These are phyloP conservation scores for Yamadazyma pseudoaaseri DNA, from an alignment of 1,139 yeast species.

Conservation along the genomic window DNA sequence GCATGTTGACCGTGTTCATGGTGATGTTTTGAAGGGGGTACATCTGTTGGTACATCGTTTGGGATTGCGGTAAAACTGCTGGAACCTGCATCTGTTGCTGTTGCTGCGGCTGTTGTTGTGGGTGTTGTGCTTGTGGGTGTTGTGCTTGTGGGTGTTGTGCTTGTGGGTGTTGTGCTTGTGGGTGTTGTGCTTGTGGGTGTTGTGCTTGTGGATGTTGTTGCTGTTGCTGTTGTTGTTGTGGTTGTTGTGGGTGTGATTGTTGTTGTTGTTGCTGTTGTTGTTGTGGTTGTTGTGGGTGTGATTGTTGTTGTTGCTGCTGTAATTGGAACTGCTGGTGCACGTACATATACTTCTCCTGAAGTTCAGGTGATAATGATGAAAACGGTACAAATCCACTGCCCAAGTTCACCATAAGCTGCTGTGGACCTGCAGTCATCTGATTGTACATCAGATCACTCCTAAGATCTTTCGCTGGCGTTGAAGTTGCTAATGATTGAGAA, in stretches of 20 bases:
- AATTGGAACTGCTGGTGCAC: slow-evolving; percentile 16
- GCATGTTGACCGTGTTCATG: slow-evolving; percentile 10
- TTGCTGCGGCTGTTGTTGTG: too few relatives aligned
- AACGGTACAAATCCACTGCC: slow-evolving; percentile 21
- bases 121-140: too few relatives aligned
- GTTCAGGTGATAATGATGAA: slow-evolving; percentile 17
- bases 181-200: too few relatives aligned
- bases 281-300: slow-evolving; percentile 10
- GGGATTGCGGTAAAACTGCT: slow-evolving; percentile 4
- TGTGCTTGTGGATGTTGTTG: slow-evolving; percentile 10
- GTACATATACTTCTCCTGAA: slow-evolving; percentile 20
- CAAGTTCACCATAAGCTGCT: slow-evolving; percentile 22
- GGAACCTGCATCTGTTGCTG: slow-evolving; percentile 13
- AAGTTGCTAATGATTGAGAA: slow-evolving; percentile 14
- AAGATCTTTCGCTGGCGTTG: slow-evolving; percentile 16
- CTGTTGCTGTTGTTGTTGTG: slow-evolving; percentile 10
- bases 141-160: too few relatives aligned
- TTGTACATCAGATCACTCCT: slow-evolving; percentile 8
- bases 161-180: too few relatives aligned
- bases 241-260: too few relatives aligned
- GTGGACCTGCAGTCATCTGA: slow-evolving; percentile 8
- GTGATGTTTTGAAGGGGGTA: slow-evolving; percentile 13
- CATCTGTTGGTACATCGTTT: slow-evolving; percentile 7
- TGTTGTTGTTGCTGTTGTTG: slow-evolving; percentile 12
- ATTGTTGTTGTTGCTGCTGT: slow-evolving; percentile 13